A percentile compares a stretch with the other conserved stretches of the same genome.
Conservation (phyloP, 352 stramenopile species). For the Globisporangium iwayamae region DNA sequence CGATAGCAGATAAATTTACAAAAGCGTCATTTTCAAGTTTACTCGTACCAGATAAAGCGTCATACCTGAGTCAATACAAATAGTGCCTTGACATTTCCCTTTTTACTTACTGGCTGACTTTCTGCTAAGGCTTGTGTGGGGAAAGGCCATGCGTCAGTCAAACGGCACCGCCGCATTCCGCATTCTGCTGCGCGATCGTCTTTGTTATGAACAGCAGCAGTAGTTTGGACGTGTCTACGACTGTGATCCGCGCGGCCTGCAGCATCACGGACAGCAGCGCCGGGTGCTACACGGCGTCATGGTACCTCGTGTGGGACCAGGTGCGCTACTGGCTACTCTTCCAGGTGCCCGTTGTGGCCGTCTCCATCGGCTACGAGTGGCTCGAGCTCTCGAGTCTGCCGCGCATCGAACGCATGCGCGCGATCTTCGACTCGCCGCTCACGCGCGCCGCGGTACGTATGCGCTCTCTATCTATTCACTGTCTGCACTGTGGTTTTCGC, state of each 20-base stretch:
- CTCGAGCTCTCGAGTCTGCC: constrained; percentile 63
- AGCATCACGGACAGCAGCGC: constrained; percentile 49
- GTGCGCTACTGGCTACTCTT: constrained; percentile 77
- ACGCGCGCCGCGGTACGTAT: constrained; percentile 56
- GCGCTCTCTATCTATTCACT: neutral
- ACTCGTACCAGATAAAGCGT: neutral
- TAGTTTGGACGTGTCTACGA: neutral
- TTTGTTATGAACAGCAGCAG: constrained; percentile 1
- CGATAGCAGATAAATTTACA: neutral
- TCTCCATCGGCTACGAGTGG: constrained; percentile 81
- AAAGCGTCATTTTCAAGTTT: too few species aligned
- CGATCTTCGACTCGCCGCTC: constrained; percentile 64
- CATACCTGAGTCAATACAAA: neutral
- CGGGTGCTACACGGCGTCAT: constrained; percentile 76
- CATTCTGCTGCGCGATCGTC: neutral
- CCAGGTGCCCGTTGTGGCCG: constrained; percentile 57
- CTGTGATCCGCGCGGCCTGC: constrained; percentile 29
- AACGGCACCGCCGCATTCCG: neutral
- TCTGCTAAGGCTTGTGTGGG: neutral
- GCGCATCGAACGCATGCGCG: constrained; percentile 64
- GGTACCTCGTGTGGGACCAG: constrained; percentile 80
- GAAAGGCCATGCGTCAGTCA: neutral
- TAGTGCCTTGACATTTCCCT: neutral
- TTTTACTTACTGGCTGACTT: neutral
- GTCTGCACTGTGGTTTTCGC: constrained; percentile 1